Evolutionary conservation across 2,329 filamentous ascomycete species (phyloP), one percentile per base, ranked within the genome.

Genomic region (Xylaria polymorpha): DNA sequence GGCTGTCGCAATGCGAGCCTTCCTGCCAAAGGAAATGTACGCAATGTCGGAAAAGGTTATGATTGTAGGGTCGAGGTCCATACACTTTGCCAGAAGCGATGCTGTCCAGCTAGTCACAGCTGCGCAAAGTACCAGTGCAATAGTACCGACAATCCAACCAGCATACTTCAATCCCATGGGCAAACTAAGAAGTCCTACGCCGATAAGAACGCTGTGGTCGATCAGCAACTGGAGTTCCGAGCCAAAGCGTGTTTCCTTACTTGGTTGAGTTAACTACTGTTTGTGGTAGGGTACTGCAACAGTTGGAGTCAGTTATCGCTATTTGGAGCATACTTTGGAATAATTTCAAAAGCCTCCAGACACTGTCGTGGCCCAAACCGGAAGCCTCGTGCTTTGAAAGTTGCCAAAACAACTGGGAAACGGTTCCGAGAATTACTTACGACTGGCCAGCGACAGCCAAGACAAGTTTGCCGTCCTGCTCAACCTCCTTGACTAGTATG

Each of bases 181-280:
- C 63, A 99, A 84, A 80, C 93, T 97, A 60, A 99, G 85, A 37
- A 99, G 83, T 0, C 95, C 95, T 37, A 99, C 91, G 18, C 94
- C 94, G 70, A 98, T 95, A 68, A 98, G 83, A 60, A 97, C 93
- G 72, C 85, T 87, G 35, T 63, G 12, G 35, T 9, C 5, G 18
- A 67, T 73, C 46, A 74, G 70, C 15, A 58, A 68, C 35, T 32
- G 5, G 48, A 43, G 15, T 58, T 12, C 15, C 20, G 2, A 22
- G 35, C 10, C 8, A 37, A 65, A 37, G 32, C 5, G 41, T 12
- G 18, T 10, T 37, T 4, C 72, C 80, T 69, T 73, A 84, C 82
- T 97, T 97, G 78, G 95, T 95, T 3, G 94, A 97, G 81, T 99
- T 99, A 85, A 98, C 97, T 71, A 98, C 88, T 7, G 95, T 98